Base-by-base conservation (phyloP, 2,329 filamentous ascomycete genomes). In the Aspergillus sp. region DNA sequence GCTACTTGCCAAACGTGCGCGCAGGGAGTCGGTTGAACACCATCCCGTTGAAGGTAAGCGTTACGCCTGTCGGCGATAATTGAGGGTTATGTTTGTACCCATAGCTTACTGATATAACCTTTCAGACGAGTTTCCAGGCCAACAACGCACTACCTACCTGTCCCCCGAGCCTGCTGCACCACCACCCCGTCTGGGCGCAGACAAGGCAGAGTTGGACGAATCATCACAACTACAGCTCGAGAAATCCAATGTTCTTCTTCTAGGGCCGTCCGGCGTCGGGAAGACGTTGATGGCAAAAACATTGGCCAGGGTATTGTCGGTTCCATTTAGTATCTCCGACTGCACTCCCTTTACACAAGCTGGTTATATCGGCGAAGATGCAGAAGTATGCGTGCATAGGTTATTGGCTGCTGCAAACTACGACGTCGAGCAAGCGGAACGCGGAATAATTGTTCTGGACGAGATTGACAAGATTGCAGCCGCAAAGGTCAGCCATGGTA, bases 401-500 rank as follows among this genome's bases (percentile, higher is more conserved):
- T 82, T 99, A 24, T 81, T 99, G 9, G 90, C 96, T 55, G 92
- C 96, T 58, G 87, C 93, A 8, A 93, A 96, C 72, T 96, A 96
- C 73, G 90, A 96, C 65, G 85, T 95, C 27, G 86, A 87, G 58
- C 86, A 89, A 54, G 89, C 92, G 7, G 93, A 99, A 71, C 86
- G 90, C 53, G 95, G 95, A 5, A 98, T 99, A 56, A 91, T 99
- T 47, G 95, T 96, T 56, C 81, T 99, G 19, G 95, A 99, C 66
- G 95, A 99, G 76, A 91, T 99, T 55, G 95, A 99, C 79, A 99
- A 99, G 77, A 93, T 98, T 58, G 93, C 95, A 2, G 90, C 90
- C 39, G 87, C 91, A 24, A 93, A 95, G 71, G 89, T 93, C 15
- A 86, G 86, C 60, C 92, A 96, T 59, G 93, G 93, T 19, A 90